phyloP scores from a whole-genome alignment of 371 early-diverging fungal genomes.

The Rhizopus microsporus region DNA sequence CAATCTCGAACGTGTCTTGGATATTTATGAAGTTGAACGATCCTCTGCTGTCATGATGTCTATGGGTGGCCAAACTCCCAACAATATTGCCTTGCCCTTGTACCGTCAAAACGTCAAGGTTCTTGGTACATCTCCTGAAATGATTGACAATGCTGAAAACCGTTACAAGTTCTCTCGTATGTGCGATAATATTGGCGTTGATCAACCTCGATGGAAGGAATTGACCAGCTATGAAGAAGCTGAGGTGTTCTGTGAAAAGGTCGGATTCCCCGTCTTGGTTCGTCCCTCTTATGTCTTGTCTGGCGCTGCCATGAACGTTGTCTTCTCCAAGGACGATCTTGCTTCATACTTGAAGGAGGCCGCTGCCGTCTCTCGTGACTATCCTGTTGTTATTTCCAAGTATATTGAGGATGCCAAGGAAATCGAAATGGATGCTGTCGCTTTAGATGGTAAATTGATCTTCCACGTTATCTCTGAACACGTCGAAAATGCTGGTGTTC shows the following conservation, averaged over 20 bases:
- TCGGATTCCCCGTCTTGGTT: slow-evolving; percentile 92
- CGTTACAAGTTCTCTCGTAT: slow-evolving; percentile 94
- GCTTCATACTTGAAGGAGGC: slow-evolving; percentile 81
- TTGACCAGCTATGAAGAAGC: slow-evolving; percentile 86
- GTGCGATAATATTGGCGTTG: slow-evolving; percentile 91
- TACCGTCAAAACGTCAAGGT: slow-evolving; percentile 85
- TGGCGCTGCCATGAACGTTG: slow-evolving; percentile 97
- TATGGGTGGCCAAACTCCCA: slow-evolving; percentile 96
- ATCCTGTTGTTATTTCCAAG: slow-evolving; percentile 95
- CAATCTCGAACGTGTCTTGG: slow-evolving; percentile 87
- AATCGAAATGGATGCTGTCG: slow-evolving; percentile 96
- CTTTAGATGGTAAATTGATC: slow-evolving; percentile 83
- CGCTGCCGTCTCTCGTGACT: slow-evolving; percentile 85
- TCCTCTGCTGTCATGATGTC: slow-evolving; percentile 85
- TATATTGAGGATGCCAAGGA: slow-evolving; percentile 95
- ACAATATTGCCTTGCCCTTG: slow-evolving; percentile 92
- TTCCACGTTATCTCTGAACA: slow-evolving; percentile 93
- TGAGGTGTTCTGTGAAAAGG: slow-evolving; percentile 77
- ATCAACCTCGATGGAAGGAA: slow-evolving; percentile 95
- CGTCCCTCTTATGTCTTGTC: slow-evolving; percentile 95
- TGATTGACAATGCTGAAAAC: slow-evolving; percentile 94
- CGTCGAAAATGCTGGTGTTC: slow-evolving; percentile 96
- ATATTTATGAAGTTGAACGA: slow-evolving; percentile 90
- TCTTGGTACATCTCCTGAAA: slow-evolving; percentile 91
- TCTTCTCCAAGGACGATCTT: slow-evolving; percentile 79